Base-by-base conservation (phyloP, 1,284 basidiomycete species). In the Austroboletus novae-zelandiae region DNA sequence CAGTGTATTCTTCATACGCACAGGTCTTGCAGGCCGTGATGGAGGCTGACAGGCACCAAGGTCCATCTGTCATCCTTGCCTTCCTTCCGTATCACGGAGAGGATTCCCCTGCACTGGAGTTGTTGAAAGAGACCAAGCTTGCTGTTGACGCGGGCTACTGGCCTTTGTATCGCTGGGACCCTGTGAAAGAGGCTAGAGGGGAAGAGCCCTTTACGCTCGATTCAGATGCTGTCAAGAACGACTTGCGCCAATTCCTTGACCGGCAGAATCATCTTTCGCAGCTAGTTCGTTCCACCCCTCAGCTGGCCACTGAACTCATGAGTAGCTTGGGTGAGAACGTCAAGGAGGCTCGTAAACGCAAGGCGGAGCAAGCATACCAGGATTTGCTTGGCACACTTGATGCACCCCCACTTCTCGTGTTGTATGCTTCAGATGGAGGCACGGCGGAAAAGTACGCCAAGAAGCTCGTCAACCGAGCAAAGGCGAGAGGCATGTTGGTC, bases 151-250 rank as follows among this genome's bases (percentile, higher is more conserved):
- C 92, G 17, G 96, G 95, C 7, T 97, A 96, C 73, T 99, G 97
- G 96, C 96, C 97, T 1, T 77, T 99, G 44, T 99, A 98, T 79
- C 84, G 97, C 54, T 99, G 96, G 96, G 88, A 99, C 71, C 96
- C 96, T 0, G 79, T 80, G 57, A 88, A 89, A 62, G 91, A 92
- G 62, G 72, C 71, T 23, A 73, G 74, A 43, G 89, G 86, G 49
- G 78, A 85, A 62, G 91, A 94, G 60, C 89, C 93, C 41, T 99
- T 99, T 77, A 80, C 81, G 10, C 85, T 99, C 52, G 97, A 99
- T 71, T 94, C 93, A 4, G 92, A 96, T 56, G 80, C 88, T 31
- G 83, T 99, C 71, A 98, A 98, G 77, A 89, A 92, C 60, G 95
- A 97, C 60, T 77, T 99, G n/a, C 84, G 89, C 68, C 80, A 86